Evolutionary conservation across 148 eudicot species (phyloP), one percentile per base, ranked within the genome.

Genomic region (Rhododendron mucronatum): DNA sequence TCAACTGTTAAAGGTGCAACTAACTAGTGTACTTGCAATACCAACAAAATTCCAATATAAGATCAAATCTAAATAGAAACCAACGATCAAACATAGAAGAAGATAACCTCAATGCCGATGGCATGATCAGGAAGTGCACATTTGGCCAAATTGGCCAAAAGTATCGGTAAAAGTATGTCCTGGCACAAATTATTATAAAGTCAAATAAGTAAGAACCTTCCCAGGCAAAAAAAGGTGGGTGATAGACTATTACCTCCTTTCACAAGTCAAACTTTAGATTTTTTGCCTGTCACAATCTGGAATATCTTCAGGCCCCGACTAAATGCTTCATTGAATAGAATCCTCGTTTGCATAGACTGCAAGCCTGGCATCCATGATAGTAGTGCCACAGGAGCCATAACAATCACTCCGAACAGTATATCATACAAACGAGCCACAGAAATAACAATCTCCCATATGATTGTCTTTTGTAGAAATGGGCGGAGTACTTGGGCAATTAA

Each of bases 331-430:
- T 95, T 95, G 83, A 95, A 95, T 59, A 95, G 88, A 84, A 95
- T 95, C 87, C 98, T 93, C 13, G 98, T 95, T 88, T 95, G 98
- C 98, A 95, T 95, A 21, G 94, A 88, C 86, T 95, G 98, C 91
- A 95, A 95, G 57, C 98, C 98, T 69, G 96, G 98, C 87, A 91
- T 88, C 98, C 98, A 95, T 78, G 98, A 93, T 7, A 95, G 88
- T 26, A 94, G 86, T 2, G 98, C 98, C 69, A 94, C 93, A 84
- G 96, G 96, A 63, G 89, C 88, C 95, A 95, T 89, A 81, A 95
- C 93, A 86, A 95, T 93, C 77, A 94, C 93, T 69, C 96, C 98
- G 83, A 95, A 94, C 39, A 86, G 33, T 45, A 84, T 80, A 61
- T 89, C 90, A 77, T 86, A 89, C 23, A 82, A 20, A 55, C 86